Evolutionary conservation across 257 asterid species (phyloP).

Genomic region (Solanum sitiens): DNA sequence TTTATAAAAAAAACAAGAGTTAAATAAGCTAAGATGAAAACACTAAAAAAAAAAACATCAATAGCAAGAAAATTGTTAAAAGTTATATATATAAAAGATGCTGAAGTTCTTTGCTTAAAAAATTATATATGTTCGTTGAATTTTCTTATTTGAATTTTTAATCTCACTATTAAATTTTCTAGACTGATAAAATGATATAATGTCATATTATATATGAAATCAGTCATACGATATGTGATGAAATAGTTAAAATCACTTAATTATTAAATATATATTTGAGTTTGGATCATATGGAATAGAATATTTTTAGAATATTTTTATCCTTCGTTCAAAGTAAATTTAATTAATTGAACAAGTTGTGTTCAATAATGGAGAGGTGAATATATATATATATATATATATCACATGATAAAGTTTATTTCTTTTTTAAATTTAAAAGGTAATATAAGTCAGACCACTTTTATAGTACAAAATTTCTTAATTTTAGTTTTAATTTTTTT

Average conservation of each 20-base stretch:
- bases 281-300: not conserved
- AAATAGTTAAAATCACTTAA: not conserved
- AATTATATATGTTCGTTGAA: too few species aligned
- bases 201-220: too few species aligned
- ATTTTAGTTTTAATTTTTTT: not conserved
- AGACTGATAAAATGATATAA: too few species aligned
- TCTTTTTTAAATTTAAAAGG: not conserved
- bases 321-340: not conserved
- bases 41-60: not conserved
- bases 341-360: not conserved
- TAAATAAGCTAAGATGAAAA: not conserved
- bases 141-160: too few species aligned
- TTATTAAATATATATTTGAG: not conserved
- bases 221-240: accelerated
- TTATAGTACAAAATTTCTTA: not conserved
- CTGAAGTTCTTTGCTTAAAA: too few species aligned
- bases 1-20: not conserved
- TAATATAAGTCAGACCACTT: not conserved
- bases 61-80: too few species aligned
- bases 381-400: not conserved
- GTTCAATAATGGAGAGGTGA: not conserved
- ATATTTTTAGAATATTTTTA: not conserved
- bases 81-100: too few species aligned
- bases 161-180: too few species aligned
- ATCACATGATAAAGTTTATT: not conserved